phyloP scores from a whole-genome alignment of 179 eudicot species.

The Patellifolia procumbens region DNA sequence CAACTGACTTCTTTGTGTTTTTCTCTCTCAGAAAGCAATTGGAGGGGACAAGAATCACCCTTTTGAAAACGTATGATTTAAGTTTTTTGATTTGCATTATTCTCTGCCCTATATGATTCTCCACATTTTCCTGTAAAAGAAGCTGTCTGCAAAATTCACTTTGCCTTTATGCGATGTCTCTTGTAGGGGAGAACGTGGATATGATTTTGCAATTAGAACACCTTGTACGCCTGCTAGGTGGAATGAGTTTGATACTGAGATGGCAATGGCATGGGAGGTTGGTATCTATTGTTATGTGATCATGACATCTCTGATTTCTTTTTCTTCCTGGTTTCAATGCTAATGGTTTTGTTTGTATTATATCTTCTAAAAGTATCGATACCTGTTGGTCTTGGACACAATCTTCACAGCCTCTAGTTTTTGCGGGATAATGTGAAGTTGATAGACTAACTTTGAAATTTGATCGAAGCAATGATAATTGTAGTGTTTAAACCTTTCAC shows the following conservation, averaged over 20 bases:
- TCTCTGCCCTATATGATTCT: not conserved
- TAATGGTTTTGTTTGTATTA: not conserved
- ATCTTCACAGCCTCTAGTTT: not conserved
- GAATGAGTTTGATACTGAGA: slow-evolving; percentile 84
- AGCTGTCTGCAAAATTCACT: slow-evolving; percentile 21
- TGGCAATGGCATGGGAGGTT: slow-evolving; percentile 97
- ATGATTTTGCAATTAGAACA: slow-evolving; percentile 84
- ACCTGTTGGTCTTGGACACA: not conserved
- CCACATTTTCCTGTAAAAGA: not conserved
- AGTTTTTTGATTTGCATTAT: slow-evolving; percentile 11
- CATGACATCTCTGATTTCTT: not conserved
- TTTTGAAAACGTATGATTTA: slow-evolving; percentile 58
- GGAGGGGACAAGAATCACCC: slow-evolving; percentile 94
- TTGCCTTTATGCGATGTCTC: slow-evolving; percentile 16
- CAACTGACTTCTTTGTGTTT: slow-evolving; percentile 28
- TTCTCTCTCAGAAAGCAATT: slow-evolving; percentile 65
- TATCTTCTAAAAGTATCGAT: not conserved
- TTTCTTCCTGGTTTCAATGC: not conserved
- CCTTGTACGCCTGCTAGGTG: slow-evolving; percentile 96
- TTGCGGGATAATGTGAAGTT: not conserved
- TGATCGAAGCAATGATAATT: too few relatives aligned
- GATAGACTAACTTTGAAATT: not conserved
- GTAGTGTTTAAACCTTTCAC: too few relatives aligned
- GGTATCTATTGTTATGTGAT: slow-evolving; percentile 17
- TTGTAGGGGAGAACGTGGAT: slow-evolving; percentile 76